Percentiles rank a stretch among this genome's conserved stretches.
Evolutionary conservation across 495 filamentous ascomycete species (phyloP).

Genomic region (Aspergillus asperescens): DNA sequence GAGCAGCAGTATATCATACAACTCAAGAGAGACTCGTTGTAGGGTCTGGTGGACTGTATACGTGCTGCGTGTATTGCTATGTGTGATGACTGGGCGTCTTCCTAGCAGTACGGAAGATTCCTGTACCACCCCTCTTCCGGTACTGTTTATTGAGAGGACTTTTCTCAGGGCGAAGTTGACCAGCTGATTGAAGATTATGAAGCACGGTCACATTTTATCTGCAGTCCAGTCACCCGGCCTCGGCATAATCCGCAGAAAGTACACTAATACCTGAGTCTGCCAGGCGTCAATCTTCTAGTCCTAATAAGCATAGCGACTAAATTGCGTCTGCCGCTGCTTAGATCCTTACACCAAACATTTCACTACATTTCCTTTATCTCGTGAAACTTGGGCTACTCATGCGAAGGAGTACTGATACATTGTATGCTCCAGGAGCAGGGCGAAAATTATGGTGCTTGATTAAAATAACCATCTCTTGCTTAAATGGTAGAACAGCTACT

Average conservation of each 20-base stretch:
- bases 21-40: constrained; percentile 44
- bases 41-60: constrained; percentile 52
- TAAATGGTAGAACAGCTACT: constrained; percentile 41
- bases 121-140: constrained; percentile 50
- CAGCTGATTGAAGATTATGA: constrained; percentile 29
- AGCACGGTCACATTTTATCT: constrained; percentile 23
- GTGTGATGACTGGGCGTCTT: constrained; percentile 57
- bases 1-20: constrained; percentile 38
- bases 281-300: neutral
- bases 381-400: constrained; percentile 43
- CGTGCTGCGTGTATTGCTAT: constrained; percentile 52
- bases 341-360: constrained; percentile 26
- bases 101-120: constrained; percentile 46
- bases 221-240: constrained; percentile 3
- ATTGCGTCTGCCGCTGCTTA: constrained; percentile 18
- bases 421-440: constrained; percentile 51
- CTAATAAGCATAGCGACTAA: constrained; percentile 16
- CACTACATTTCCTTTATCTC: constrained; percentile 41
- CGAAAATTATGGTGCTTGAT: constrained; percentile 46
- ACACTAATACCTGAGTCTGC: neutral
- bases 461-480: constrained; percentile 42
- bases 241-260: neutral
- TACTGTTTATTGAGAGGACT: constrained; percentile 48
- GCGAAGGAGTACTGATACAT: constrained; percentile 39
- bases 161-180: constrained; percentile 25